Percentiles rank a stretch among this genome's conserved stretches.
Evolutionary conservation across 75 land plant genomes (phyloP).

Genomic region (Selaginella moellendorffii): DNA sequence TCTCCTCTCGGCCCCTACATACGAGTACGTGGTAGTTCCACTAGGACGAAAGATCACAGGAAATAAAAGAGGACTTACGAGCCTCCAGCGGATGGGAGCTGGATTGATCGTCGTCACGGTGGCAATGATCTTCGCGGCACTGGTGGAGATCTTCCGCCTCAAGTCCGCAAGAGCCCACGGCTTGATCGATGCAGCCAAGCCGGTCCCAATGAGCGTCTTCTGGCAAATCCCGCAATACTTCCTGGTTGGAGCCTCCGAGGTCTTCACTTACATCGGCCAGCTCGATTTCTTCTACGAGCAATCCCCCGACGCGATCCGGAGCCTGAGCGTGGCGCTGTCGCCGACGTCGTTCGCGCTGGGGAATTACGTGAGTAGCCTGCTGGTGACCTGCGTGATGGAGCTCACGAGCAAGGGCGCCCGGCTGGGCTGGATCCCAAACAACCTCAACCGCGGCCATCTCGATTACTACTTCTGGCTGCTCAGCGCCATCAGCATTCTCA

Average conservation of each 20-base stretch:
- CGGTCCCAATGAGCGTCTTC: constrained; percentile 9
- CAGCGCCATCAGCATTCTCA: too few species aligned
- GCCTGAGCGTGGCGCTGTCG: background rate
- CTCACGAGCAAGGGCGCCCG: too few species aligned
- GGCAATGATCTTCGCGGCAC: constrained; percentile 49
- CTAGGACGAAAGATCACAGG: constrained; percentile 36
- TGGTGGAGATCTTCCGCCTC: constrained; percentile 40
- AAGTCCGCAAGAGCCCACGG: background rate
- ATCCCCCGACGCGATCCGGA: constrained; percentile 9
- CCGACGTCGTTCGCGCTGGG: background rate
- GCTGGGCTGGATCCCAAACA: too few species aligned
- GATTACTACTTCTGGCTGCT: too few species aligned
- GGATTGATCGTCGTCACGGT: constrained; percentile 39
- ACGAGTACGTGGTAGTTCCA: constrained; percentile 47
- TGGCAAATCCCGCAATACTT: constrained; percentile 22
- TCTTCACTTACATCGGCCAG: constrained; percentile 16
- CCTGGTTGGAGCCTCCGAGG: constrained; percentile 12
- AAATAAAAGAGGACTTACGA: constrained; percentile 34
- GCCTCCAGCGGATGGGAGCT: constrained; percentile 41
- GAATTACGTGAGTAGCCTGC: background rate
- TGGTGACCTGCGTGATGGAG: too few species aligned
- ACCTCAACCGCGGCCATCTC: too few species aligned
- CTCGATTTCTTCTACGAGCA: constrained; percentile 18
- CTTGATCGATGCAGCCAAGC: background rate
- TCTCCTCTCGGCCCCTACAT: constrained; percentile 36